These are phyloP conservation scores for Fusarium sublunatum DNA, from an alignment of 2,329 filamentous ascomycete genomes.

Conservation along the genomic window DNA sequence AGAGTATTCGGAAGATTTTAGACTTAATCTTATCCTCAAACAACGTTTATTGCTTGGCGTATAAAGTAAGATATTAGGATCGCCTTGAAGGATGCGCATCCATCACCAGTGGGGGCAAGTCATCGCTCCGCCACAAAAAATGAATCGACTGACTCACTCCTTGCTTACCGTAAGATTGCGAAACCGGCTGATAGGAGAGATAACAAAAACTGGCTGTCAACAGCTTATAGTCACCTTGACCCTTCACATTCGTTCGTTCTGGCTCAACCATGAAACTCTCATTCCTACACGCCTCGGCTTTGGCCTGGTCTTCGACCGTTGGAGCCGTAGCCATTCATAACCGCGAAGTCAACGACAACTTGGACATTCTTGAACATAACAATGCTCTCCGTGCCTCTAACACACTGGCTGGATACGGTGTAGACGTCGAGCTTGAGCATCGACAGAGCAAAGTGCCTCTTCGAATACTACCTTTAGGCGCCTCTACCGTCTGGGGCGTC, in stretches of 20 bases:
- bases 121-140: not conserved
- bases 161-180: too few species aligned
- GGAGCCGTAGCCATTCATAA: not conserved
- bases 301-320: not conserved
- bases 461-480: slow-evolving; percentile 5
- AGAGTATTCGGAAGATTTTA: too few species aligned
- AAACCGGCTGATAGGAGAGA: too few species aligned
- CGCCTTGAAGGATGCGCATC: not conserved
- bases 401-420: not conserved
- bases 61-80: not conserved
- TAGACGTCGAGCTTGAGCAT: not conserved
- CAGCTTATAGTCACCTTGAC: too few species aligned
- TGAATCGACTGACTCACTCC: too few species aligned
- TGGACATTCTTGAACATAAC: not conserved
- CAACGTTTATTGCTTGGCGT: not conserved
- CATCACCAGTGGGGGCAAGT: too few species aligned
- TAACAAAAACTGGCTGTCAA: too few species aligned
- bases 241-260: too few species aligned
- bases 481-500: slow-evolving; percentile 3
- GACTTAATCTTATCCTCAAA: not conserved
- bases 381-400: not conserved
- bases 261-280: not conserved
- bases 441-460: slow-evolving; percentile 5
- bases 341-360: not conserved
- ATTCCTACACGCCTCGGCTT: not conserved